phyloP scores from a whole-genome alignment of 176 grass and related monocot species.

The bread wheat (Triticum aestivum) region IWGSC_CS_RefSeq_v2.1 NC_057802.1:611133226-611133725 shows the following conservation, averaged over 20 bases:
- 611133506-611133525: background rate
- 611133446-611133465: background rate
- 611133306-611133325: background rate
- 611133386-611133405: background rate
- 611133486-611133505: background rate
- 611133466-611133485: background rate
- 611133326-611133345: background rate
- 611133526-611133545: background rate
- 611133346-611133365: background rate
- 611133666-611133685: background rate
- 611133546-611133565: conserved; percentile 9
- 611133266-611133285: conserved; percentile 56
- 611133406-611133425: background rate
- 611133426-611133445: background rate
- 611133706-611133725: background rate
- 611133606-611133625: background rate
- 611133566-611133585: background rate
- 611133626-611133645: background rate
- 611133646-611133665: background rate
- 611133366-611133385: background rate
- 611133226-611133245: conserved; percentile 55
- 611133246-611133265: conserved; percentile 56
- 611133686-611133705: background rate
- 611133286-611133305: background rate
- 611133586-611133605: background rate